Percentiles rank a stretch among this genome's conserved stretches.
Conservation (phyloP, 306 rosid species). For the Dalbergia cultrata region DNA sequence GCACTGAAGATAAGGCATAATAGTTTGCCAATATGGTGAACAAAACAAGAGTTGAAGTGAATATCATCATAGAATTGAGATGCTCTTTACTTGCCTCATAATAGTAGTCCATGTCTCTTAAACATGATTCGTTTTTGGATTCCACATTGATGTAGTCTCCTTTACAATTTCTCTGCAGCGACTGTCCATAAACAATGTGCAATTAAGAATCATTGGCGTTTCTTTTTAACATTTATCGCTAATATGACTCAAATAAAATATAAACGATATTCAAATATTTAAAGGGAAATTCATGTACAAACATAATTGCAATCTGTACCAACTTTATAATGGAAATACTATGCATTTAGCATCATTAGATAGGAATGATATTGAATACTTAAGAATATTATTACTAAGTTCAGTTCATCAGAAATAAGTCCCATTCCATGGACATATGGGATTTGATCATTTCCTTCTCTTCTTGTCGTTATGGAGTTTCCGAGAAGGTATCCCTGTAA, state of each 20-base stretch:
- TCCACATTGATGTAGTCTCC: conserved; percentile 51
- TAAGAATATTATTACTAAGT: conserved; percentile 40
- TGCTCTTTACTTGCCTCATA: conserved; percentile 41
- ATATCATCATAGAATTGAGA: neutral
- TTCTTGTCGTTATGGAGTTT: conserved; percentile 39
- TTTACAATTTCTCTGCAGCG: conserved; percentile 58
- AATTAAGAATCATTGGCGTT: neutral
- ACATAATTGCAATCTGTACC: neutral
- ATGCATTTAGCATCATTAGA: no score
- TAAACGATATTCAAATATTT: neutral
- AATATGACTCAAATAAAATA: neutral
- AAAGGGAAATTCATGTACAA: neutral
- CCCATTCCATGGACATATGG: conserved; percentile 59
- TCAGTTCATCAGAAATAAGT: conserved; percentile 60
- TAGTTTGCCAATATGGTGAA: neutral
- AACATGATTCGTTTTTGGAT: conserved; percentile 53
- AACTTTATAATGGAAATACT: neutral
- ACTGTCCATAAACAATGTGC: conserved; percentile 44
- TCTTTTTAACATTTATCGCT: neutral
- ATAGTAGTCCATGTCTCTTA: conserved; percentile 41
- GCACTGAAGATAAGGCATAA: conserved; percentile 49
- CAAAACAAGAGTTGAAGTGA: neutral
- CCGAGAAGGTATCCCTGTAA: no score
- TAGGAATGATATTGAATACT: neutral
- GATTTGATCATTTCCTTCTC: neutral